Percentiles rank a stretch among this genome's conserved stretches.
These are phyloP conservation scores for Trichoderma breve DNA, from an alignment of 2,329 filamentous ascomycete genomes.

Conservation along the genomic window DNA sequence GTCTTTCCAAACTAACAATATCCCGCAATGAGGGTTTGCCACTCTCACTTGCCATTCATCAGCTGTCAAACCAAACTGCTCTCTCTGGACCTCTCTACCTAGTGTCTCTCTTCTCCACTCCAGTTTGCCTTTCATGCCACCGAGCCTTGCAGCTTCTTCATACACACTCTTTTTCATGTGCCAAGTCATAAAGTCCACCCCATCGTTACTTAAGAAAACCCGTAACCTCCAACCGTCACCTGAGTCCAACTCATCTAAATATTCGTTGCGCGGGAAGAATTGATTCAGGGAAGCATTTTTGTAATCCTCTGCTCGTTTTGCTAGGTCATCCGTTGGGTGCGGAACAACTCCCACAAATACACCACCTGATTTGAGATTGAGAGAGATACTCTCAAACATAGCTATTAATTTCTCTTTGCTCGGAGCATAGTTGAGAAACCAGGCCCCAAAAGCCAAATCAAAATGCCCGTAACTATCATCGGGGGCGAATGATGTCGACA, in stretches of 20 bases:
- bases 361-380: slow-evolving; percentile 21
- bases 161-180: slow-evolving; percentile 19
- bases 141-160: slow-evolving; percentile 18
- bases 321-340: slow-evolving; percentile 13
- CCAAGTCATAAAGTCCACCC: slow-evolving; percentile 13
- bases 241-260: not conserved
- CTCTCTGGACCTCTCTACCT: not conserved
- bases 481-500: not conserved
- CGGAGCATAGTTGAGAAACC: slow-evolving; percentile 21
- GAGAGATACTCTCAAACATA: slow-evolving; percentile 19
- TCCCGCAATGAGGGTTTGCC: not conserved
- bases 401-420: not conserved
- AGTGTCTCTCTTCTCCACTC: not conserved
- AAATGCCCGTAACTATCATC: not conserved
- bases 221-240: not conserved
- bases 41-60: not conserved
- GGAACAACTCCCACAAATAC: slow-evolving; percentile 19
- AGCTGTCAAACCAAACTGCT: not conserved
- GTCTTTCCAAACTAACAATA: not conserved
- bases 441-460: slow-evolving; percentile 9
- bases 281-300: not conserved
- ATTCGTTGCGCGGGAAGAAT: not conserved
- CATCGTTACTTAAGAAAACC: not conserved
- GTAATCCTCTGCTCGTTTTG: not conserved
- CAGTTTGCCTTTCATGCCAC: slow-evolving; percentile 16